Conservation (phyloP, 495 filamentous ascomycete species). For the Hypoxylon cercidicola region DNA sequence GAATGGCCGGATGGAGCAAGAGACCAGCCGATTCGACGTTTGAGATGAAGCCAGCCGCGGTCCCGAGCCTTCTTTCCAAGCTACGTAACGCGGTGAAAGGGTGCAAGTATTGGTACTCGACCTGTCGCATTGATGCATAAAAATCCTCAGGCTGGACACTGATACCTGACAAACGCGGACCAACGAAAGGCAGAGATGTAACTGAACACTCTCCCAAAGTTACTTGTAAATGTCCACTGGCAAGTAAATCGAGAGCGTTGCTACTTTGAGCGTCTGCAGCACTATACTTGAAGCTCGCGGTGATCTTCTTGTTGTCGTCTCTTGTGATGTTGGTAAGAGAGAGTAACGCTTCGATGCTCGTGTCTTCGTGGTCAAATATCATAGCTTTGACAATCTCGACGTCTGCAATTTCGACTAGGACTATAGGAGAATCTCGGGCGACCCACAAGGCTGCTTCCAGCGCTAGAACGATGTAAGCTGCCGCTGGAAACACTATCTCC, state of each 20-base stretch:
- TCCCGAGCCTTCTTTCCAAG: slow-evolving; percentile 14
- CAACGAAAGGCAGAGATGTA: slow-evolving; percentile 29
- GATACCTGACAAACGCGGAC: slow-evolving; percentile 39
- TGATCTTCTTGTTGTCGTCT: not conserved
- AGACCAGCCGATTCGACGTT: too few species aligned
- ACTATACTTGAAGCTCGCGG: slow-evolving; percentile 31
- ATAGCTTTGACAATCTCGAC: slow-evolving; percentile 32
- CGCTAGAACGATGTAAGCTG: slow-evolving; percentile 56
- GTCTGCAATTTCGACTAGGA: slow-evolving; percentile 38
- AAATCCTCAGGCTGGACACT: slow-evolving; percentile 17
- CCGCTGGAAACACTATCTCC: slow-evolving; percentile 63
- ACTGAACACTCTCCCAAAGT: slow-evolving; percentile 12
- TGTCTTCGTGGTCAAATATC: slow-evolving; percentile 22
- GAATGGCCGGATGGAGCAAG: slow-evolving; percentile 42
- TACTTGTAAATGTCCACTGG: slow-evolving; percentile 25
- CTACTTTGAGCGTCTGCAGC: slow-evolving; percentile 3
- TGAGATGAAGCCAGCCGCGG: slow-evolving; percentile 6
- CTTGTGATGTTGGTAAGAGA: slow-evolving; percentile 21
- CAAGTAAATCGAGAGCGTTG: slow-evolving; percentile 37
- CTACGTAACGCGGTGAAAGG: slow-evolving; percentile 14
- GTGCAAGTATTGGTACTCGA: not conserved
- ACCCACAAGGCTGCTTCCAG: slow-evolving; percentile 52
- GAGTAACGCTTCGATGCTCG: slow-evolving; percentile 33
- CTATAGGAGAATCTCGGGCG: not conserved
- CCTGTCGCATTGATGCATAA: slow-evolving; percentile 22